Evolutionary conservation across 1,284 basidiomycete genomes (phyloP).

Genomic region (Ceratobasidium sp.): DNA sequence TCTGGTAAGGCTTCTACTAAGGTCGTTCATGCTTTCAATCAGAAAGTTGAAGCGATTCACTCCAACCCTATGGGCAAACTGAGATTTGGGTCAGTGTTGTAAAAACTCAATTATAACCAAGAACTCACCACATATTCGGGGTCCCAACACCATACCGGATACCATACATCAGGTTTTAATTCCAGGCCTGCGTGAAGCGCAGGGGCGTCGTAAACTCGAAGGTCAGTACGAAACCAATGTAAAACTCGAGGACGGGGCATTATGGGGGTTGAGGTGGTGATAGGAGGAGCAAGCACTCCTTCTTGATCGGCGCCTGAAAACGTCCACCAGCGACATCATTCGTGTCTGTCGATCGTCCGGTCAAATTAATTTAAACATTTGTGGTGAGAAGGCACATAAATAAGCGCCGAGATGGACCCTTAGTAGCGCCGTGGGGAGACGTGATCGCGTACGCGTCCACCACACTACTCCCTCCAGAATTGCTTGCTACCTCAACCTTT

Average conservation of each 20-base stretch:
- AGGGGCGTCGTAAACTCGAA: constrained; percentile 65
- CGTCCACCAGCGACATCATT: constrained; percentile 19
- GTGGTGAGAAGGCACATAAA: background rate
- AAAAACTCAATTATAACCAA: background rate
- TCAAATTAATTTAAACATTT: background rate
- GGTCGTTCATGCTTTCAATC: constrained; percentile 58
- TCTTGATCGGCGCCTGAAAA: constrained; percentile 14
- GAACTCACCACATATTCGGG: constrained; percentile 57
- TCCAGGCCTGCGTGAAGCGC: constrained; percentile 60
- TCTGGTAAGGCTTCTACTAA: constrained; percentile 58
- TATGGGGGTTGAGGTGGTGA: constrained; percentile 14
- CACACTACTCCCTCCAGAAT: background rate
- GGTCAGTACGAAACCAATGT: constrained; percentile 66
- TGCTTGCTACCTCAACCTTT: background rate
- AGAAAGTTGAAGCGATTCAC: constrained; percentile 62
- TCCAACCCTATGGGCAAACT: constrained; percentile 62
- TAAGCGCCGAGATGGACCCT: constrained; percentile 17
- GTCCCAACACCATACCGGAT: constrained; percentile 57
- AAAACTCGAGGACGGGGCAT: constrained; percentile 54
- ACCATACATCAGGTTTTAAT: constrained; percentile 59
- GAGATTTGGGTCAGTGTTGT: background rate
- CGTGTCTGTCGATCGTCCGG: constrained; percentile 13
- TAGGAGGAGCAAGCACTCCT: background rate
- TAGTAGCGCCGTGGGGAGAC: constrained; percentile 10
- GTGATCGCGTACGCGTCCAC: constrained; percentile 44